Evolutionary conservation across 2,329 filamentous ascomycete genomes (phyloP), one percentile per base, ranked within the genome.

Genomic region (Ophiostoma tasmaniense): DNA sequence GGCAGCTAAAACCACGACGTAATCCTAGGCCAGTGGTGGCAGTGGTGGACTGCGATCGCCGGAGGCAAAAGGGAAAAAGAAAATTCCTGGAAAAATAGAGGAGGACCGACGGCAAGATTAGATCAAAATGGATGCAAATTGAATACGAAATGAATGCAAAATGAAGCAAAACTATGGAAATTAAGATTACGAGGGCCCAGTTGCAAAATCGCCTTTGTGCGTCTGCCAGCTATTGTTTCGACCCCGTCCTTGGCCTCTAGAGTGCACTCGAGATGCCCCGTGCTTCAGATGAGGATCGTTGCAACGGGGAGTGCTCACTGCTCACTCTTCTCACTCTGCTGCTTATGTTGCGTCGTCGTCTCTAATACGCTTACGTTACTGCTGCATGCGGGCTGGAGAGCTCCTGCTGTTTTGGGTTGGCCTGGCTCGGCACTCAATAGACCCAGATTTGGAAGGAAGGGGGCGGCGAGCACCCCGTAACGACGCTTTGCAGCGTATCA

Each of bases 351-450:
- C 50, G 50, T 55, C 50, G n/a, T 55, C 8, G 50, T 55, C 50
- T 11, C 8, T 25, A 22, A 25, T 25, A 55, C 13, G 50, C 50
- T 55, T 55, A 55, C 50, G 50, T 55, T 55, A 55, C 17, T 64
- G 30, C 35, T 37, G 62, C 7, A 39, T 64, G n/a, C 62, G n/a
- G 35, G 62, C n/a, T 39, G 25, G 35, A 37, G 62, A 55, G 62
- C 33, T 64, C 62, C 62, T 39, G 62, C 62, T 64, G 62, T 64
- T 64, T 64, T 64, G 62, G 33, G 62, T 42, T 64, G 62, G 62
- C n/a, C 20, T 42, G 33, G 33, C 62, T 22, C 33, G 33, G n/a
- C 62, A 25, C 35, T 64, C 62, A 64, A 64, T 64, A 64, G 35
- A 4, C 3, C 62, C 33, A 35, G 13, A 64, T n/a, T n/a, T 22